Base-by-base conservation (phyloP, 2,329 filamentous ascomycete species). In the Colletotrichum sp. region DNA sequence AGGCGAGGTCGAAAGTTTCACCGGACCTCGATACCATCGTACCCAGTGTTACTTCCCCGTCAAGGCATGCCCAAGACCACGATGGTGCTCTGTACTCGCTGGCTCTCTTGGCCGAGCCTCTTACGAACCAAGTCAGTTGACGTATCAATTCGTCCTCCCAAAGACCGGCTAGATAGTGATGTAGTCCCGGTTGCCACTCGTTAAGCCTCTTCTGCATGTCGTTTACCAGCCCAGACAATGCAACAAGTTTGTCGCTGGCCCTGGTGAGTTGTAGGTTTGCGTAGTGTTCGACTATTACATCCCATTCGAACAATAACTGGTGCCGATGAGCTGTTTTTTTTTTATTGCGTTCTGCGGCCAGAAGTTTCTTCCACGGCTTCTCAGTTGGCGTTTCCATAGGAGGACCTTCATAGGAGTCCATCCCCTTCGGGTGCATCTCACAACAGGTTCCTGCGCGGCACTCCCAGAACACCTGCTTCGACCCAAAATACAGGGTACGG, bases 311-410 rank as follows among this genome's bases (percentile, higher is more conserved):
- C 3, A 68, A 28, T 16, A 36, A 16, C 21, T 59, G 49, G 4
- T 26, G 13, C 8, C 32, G 65, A 18, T n/a, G n/a, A n/a, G n/a
- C n/a, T n/a, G n/a, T n/a, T n/a, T n/a, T n/a, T n/a, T n/a, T n/a
- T n/a, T n/a, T 1, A 4, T 8, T 21, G 8, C n/a, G 5, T 8
- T 12, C 15, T 26, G 49, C 30, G 16, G 55, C 66, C 10, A 68
- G 34, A 3, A 68, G n/a, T 6, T 21, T 49, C 30, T 68, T 68
- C 66, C 66, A 68, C 26, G 8, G n/a, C 5, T 24, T 2, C n/a
- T 24, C 26, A 0, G 1, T 10, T 28, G 26, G 9, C 36, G 15
- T 3, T 8, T 21, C 8, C 32, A 0, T 0, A 3, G 24, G 1
- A 8, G 0, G 1, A 18, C 12, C 12, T 28, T 2, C 0, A 36